These are phyloP conservation scores for Herpetomonas muscarum DNA, from an alignment of 208 protist species.

Conservation along the genomic window DNA sequence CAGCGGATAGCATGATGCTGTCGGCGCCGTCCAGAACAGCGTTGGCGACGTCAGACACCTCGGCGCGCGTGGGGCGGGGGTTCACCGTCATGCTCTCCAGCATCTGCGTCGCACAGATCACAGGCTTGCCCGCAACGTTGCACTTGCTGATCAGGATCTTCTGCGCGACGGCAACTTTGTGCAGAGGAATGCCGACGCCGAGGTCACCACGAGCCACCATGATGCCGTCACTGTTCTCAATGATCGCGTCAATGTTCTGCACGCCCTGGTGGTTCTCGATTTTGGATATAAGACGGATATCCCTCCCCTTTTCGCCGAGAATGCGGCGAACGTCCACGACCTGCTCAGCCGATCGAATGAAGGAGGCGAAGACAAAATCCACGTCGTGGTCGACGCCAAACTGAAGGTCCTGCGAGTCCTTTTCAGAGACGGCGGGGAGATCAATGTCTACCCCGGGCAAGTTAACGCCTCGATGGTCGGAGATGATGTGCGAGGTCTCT, in stretches of 20 bases:
- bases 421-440: constrained; percentile 87
- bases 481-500: constrained; percentile 70
- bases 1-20: constrained; percentile 98
- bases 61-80: constrained; percentile 98
- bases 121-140: constrained; percentile 97
- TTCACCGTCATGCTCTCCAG: constrained; percentile 97
- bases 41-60: constrained; percentile 97
- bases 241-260: constrained; percentile 98
- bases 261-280: constrained; percentile 99
- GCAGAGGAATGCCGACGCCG: constrained; percentile 98
- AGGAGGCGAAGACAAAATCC: constrained; percentile 99
- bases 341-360: constrained; percentile 95
- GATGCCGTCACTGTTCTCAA: constrained; percentile 95
- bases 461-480: constrained; percentile 84
- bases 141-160: constrained; percentile 99
- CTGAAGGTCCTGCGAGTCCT: constrained; percentile 90
- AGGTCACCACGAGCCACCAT: constrained; percentile 99
- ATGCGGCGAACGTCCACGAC: constrained; percentile 91
- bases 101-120: constrained; percentile 99
- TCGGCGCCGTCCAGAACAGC: constrained; percentile 99
- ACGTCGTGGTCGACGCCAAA: constrained; percentile 96
- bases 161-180: constrained; percentile 97
- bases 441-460: constrained; percentile 85
- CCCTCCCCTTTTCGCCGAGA: constrained; percentile 85
- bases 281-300: constrained; percentile 97